Evolutionary conservation across 331 rosid genomes (phyloP).

Genomic region (Malus hybrid): DNA sequence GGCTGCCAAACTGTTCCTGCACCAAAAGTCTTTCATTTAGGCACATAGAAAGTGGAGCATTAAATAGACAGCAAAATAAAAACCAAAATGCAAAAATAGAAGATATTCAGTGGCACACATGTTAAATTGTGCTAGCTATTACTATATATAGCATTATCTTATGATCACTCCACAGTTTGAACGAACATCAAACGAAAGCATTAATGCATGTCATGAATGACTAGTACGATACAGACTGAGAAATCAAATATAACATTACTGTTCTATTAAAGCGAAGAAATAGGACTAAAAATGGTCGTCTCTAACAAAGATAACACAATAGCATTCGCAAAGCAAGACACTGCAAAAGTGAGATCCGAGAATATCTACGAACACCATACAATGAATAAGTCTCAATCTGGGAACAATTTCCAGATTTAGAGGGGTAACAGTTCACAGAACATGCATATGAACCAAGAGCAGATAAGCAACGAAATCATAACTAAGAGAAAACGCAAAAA

Average conservation of each 20-base stretch:
- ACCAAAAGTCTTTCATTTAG: slow-evolving; percentile 7
- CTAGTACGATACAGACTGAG: background rate
- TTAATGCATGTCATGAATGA: background rate
- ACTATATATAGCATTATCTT: background rate
- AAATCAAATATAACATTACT: background rate
- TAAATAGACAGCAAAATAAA: background rate
- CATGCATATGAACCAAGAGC: background rate
- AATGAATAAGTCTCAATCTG: background rate
- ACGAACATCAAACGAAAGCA: background rate
- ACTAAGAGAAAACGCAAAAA: background rate
- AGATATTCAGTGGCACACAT: background rate
- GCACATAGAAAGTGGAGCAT: background rate
- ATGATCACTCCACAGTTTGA: background rate
- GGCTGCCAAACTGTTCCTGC: slow-evolving; percentile 35
- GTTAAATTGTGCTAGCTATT: background rate
- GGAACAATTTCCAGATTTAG: background rate
- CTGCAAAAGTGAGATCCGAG: background rate
- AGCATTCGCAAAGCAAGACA: background rate
- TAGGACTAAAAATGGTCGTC: background rate
- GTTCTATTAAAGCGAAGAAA: background rate
- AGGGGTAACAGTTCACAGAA: slow-evolving; percentile 2
- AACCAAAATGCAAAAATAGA: background rate
- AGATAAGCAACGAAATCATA: background rate
- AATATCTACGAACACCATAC: background rate
- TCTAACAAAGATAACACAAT: background rate